Evolutionary conservation across 208 protist species (phyloP).

Genomic region (Lotmaria passim): DNA sequence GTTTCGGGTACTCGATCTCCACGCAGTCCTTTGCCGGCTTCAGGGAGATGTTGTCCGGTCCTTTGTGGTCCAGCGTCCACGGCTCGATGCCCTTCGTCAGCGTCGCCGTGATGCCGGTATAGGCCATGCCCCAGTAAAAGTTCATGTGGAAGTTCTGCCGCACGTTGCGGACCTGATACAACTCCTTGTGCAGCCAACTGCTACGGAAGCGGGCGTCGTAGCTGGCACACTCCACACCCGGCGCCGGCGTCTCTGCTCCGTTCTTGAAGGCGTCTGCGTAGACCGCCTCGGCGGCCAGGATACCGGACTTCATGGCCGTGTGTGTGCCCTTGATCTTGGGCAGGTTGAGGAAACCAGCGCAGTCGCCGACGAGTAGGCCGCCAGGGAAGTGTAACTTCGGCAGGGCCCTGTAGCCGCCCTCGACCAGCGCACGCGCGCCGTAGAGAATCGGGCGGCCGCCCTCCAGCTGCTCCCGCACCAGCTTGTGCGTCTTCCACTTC

Average conservation of each 20-base stretch:
- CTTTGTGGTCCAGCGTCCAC: conserved; percentile 89
- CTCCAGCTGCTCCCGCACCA: conserved; percentile 80
- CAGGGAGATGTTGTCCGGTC: conserved; percentile 72
- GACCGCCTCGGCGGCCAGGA: conserved; percentile 90
- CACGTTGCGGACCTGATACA: conserved; percentile 94
- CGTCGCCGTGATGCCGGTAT: conserved; percentile 83
- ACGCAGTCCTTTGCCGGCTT: conserved; percentile 76
- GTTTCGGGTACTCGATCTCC: conserved; percentile 97
- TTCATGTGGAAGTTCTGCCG: conserved; percentile 91
- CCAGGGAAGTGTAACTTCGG: conserved; percentile 96
- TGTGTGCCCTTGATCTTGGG: conserved; percentile 98
- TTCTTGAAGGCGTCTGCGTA: conserved; percentile 73
- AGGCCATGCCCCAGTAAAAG: conserved; percentile 80
- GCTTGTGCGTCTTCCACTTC: conserved; percentile 94
- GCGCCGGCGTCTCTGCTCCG: conserved; percentile 51
- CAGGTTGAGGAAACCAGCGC: conserved; percentile 98
- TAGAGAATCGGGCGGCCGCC: conserved; percentile 93
- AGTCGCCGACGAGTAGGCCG: conserved; percentile 94
- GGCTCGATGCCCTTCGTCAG: conserved; percentile 87
- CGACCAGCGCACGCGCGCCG: conserved; percentile 96
- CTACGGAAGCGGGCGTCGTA: conserved; percentile 86
- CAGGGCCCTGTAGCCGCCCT: conserved; percentile 95
- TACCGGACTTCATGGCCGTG: conserved; percentile 96
- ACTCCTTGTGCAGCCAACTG: conserved; percentile 96
- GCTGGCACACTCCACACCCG: conserved; percentile 61